Evolutionary conservation across 2,329 filamentous ascomycete genomes (phyloP).

Genomic region (Curvularia lunata): DNA sequence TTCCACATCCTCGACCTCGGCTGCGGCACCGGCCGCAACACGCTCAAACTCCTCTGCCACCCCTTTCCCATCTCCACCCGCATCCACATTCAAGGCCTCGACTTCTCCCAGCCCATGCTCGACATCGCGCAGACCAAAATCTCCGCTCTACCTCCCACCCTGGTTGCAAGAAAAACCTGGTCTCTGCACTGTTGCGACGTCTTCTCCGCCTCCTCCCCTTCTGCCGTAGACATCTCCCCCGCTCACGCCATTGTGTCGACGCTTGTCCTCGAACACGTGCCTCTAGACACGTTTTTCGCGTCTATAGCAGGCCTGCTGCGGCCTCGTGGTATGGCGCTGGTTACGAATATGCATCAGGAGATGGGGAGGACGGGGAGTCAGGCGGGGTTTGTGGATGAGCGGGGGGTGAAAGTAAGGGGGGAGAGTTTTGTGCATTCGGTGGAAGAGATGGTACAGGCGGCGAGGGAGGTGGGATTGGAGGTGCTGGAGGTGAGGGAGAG

Average conservation of each 20-base stretch:
- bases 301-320: constrained; percentile 53
- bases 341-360: constrained; percentile 73
- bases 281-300: constrained; percentile 58
- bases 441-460: constrained; percentile 59
- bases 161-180: constrained; percentile 3
- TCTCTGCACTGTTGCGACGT: constrained; percentile 39
- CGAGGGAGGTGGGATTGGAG: constrained; percentile 45
- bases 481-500: constrained; percentile 39
- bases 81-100: constrained; percentile 59
- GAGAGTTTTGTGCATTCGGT: constrained; percentile 64
- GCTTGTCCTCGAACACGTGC: constrained; percentile 69
- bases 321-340: constrained; percentile 58
- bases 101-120: constrained; percentile 65
- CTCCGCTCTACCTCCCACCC: neutral
- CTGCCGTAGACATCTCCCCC: constrained; percentile 19
- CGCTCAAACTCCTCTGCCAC: constrained; percentile 57
- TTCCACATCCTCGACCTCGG: constrained; percentile 65
- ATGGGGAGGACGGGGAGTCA: constrained; percentile 64
- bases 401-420: constrained; percentile 62
- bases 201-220: constrained; percentile 31
- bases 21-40: constrained; percentile 70
- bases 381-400: constrained; percentile 66
- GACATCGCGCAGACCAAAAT: constrained; percentile 56
- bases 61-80: constrained; percentile 33
- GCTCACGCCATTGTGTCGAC: constrained; percentile 63